Base-by-base conservation (phyloP, 2,329 filamentous ascomycete species). In the Diaporthe caulivora region DNA sequence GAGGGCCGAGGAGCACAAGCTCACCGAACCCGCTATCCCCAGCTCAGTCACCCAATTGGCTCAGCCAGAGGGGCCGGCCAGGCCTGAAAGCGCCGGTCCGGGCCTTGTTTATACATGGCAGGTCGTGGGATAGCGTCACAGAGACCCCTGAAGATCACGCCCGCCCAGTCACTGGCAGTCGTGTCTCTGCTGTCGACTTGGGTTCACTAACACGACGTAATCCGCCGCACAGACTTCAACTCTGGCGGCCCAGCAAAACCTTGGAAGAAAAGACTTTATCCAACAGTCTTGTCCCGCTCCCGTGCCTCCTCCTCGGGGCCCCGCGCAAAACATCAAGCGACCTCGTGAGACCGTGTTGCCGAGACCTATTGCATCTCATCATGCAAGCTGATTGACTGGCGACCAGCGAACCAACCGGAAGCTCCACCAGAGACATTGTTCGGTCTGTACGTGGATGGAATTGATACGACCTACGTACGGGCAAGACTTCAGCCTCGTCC, bases 101-200 rank as follows among this genome's bases (percentile, higher is more conserved):
- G 68, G 68, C 47, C 54, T 60, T 71, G 21, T 51, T 51, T 71
- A 51, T 51, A 57, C 18, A 31, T 44, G 18, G 62, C 62, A 40
- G 62, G 21, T 60, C 44, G 68, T 53, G 68, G 55, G n/a, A 62
- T 60, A 62, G 69, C 55, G 58, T 62, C 69, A 62, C 69, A 44
- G n/a, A 53, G 26, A 62, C 57, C 55, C 69, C 55, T 71, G 69
- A 71, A 71, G 44, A 71, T 71, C 69, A 34, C n/a, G 54, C 8
- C n/a, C 34, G 31, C 10, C 55, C 26, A 42, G 54, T 53, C 15
- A 42, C 13, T 18, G 8, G 11, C 37, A 40, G 37, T 40, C 11
- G 37, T 40, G 55, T 62, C 31, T 58, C n/a, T 54, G 44, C 51
- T 67, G 18, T 53, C 47, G 47, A 53, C 44, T 40, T 31, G 44